A percentile compares a stretch with the other conserved stretches of the same genome.
phyloP scores from a whole-genome alignment of 352 stramenopile species.

The Pythium brachiatum region DNA sequence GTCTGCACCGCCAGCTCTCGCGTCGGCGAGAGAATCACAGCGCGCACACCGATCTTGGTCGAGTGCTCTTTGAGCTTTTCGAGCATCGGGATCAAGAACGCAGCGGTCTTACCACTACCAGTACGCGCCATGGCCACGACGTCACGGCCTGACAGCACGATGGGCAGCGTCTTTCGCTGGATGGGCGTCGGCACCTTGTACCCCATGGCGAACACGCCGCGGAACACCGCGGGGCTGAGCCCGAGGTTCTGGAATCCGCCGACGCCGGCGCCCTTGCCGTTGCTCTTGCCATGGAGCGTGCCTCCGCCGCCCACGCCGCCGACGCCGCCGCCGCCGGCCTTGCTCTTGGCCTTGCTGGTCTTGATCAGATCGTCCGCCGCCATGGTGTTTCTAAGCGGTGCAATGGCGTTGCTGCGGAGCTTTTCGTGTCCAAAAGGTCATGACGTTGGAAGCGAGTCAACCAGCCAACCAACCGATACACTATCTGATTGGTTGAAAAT shows the following conservation, averaged over 20 bases:
- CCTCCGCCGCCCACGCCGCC: slow-evolving; percentile 20
- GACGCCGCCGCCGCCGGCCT: slow-evolving; percentile 2
- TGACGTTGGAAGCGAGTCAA: neutral
- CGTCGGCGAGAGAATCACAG: slow-evolving; percentile 94
- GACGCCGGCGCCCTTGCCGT: slow-evolving; percentile 69
- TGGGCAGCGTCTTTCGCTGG: slow-evolving; percentile 97
- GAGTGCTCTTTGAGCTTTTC: slow-evolving; percentile 95
- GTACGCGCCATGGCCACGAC: slow-evolving; percentile 98
- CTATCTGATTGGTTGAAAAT: neutral
- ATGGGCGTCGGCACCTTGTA: slow-evolving; percentile 99
- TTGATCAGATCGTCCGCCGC: slow-evolving; percentile 66
- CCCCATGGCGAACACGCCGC: slow-evolving; percentile 91
- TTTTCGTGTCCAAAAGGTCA: slow-evolving; percentile 30
- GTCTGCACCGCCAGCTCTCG: slow-evolving; percentile 99
- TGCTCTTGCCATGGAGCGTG: slow-evolving; percentile 74
- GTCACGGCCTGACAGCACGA: slow-evolving; percentile 95
- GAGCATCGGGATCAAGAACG: slow-evolving; percentile 98
- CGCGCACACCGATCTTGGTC: slow-evolving; percentile 83
- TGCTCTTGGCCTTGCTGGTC: slow-evolving; percentile 29
- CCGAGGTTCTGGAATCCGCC: slow-evolving; percentile 86
- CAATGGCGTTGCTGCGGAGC: slow-evolving; percentile 19
- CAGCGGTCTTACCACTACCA: slow-evolving; percentile 96
- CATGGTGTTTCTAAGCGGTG: slow-evolving; percentile 31
- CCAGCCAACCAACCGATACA: slow-evolving; percentile 1
- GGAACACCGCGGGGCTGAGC: slow-evolving; percentile 73